phyloP scores from a whole-genome alignment of 192 early-diverging fungal genomes.

The Coemansia sp. region DNA sequence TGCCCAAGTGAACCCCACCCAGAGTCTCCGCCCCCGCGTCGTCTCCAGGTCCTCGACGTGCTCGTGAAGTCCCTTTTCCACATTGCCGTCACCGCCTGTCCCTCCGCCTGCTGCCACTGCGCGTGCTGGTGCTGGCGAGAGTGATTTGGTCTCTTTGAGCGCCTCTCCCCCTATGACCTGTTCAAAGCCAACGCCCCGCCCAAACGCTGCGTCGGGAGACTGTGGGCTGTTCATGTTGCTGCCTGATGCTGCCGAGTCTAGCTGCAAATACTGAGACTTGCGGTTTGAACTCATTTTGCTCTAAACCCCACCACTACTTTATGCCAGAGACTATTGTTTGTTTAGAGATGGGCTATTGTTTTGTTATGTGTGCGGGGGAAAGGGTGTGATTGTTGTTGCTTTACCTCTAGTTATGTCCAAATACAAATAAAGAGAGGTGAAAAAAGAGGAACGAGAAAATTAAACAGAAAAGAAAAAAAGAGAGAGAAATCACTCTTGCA shows the following conservation, averaged over 20 bases:
- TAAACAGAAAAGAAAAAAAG: neutral
- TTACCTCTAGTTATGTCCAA: too few species aligned
- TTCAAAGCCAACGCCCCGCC: slow-evolving; percentile 47
- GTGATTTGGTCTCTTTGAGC: slow-evolving; percentile 20
- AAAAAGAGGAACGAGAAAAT: neutral
- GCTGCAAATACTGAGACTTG: slow-evolving; percentile 38
- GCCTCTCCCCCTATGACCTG: too few species aligned
- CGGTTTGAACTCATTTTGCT: slow-evolving; percentile 22
- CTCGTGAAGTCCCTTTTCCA: slow-evolving; percentile 44
- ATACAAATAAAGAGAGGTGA: neutral
- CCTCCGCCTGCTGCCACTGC: slow-evolving; percentile 20
- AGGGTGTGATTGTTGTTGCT: too few species aligned
- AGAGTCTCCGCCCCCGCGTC: slow-evolving; percentile 19
- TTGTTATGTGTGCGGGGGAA: too few species aligned
- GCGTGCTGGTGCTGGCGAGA: slow-evolving; percentile 3
- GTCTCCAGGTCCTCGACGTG: slow-evolving; percentile 41
- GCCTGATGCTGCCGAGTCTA: slow-evolving; percentile 14
- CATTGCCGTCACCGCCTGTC: slow-evolving; percentile 46
- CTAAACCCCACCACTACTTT: too few species aligned
- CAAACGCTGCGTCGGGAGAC: slow-evolving; percentile 28
- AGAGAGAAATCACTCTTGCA: neutral
- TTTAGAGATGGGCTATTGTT: too few species aligned
- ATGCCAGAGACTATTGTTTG: too few species aligned
- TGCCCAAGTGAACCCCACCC: slow-evolving; percentile 35
- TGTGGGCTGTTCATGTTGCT: slow-evolving; percentile 1